Base-by-base conservation (phyloP, 78 protist species). In the Dictyostelium firmibasis region DNA sequence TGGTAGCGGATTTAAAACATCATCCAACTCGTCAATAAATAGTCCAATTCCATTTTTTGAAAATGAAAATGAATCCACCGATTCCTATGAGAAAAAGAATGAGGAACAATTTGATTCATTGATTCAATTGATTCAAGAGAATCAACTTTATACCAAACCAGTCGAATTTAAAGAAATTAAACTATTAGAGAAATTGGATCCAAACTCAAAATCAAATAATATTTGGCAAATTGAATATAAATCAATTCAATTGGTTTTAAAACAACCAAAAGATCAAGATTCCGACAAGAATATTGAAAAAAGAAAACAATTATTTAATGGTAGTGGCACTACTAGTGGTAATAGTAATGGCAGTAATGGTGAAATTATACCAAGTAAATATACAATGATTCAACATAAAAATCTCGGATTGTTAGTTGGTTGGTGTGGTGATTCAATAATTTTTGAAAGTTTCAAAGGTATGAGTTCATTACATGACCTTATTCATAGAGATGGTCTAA, bases 251-350 rank as follows among this genome's bases (percentile, higher is more conserved):
- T 72, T 72, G 4, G 79, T 72, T 11, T 72, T 72, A 33, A 72
- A 72, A 33, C 79, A 72, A 72, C 79, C 79, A 27, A 72, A 72
- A 72, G 79, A 72, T 72, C 43, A 27, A 72, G 44, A 72, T 33
- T 29, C 23, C 4, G 44, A 27, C 2, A 72, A 72, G 16, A 33
- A 27, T 33, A 14, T 33, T 29, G 79, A 72, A 72, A 72, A 33
- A 33, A 72, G 44, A 72, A 33, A 72, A 33, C 38, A 33, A 72
- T 31, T 72, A 33, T 72, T 72, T 18, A 29, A 72, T 33, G n/a
- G 38, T 72, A 67, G 33, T 67, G 6, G 67, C 20, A 57, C 4
- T 20, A 57, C 0, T 20, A 29, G 35, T 27, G 20, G 64, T 4
- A 16, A 4, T 50, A 50, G 14, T 31, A 29, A 31, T 31, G 0